Conservation (phyloP, 192 early-diverging fungal species). For the Pilaira anomala region DNA sequence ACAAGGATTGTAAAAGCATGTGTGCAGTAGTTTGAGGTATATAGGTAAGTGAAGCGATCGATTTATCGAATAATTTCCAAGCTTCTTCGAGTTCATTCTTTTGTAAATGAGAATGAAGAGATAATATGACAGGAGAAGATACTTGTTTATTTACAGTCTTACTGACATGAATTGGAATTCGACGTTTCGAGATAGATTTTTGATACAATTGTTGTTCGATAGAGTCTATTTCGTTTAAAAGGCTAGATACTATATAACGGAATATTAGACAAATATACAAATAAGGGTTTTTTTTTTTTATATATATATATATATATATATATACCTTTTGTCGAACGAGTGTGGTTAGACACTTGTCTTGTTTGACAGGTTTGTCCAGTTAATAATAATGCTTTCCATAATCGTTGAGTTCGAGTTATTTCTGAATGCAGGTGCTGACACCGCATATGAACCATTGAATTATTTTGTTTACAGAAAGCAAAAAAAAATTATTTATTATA, state of each 20-base stretch:
- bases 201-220: constrained; percentile 1
- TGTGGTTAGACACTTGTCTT: neutral
- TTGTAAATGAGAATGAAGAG: constrained; percentile 9
- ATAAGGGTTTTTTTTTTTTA: too few species aligned
- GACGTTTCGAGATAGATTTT: neutral
- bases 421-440: constrained; percentile 17
- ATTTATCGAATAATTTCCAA: constrained; percentile 9
- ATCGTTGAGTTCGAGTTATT: constrained; percentile 2
- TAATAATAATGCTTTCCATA: constrained; percentile 2
- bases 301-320: neutral
- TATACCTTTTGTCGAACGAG: constrained; percentile 9
- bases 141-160: constrained; percentile 6
- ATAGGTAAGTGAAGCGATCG: neutral
- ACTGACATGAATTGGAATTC: constrained; percentile 14
- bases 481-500: too few species aligned
- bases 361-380: neutral
- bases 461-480: too few species aligned
- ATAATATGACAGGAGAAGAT: constrained; percentile 1
- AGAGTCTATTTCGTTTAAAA: neutral
- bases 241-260: neutral
- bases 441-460: constrained; percentile 8
- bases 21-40: neutral
- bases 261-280: neutral
- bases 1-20: neutral
- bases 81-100: neutral